Base-by-base conservation (phyloP, 495 filamentous ascomycete species). In the Tuber melanosporum region DNA sequence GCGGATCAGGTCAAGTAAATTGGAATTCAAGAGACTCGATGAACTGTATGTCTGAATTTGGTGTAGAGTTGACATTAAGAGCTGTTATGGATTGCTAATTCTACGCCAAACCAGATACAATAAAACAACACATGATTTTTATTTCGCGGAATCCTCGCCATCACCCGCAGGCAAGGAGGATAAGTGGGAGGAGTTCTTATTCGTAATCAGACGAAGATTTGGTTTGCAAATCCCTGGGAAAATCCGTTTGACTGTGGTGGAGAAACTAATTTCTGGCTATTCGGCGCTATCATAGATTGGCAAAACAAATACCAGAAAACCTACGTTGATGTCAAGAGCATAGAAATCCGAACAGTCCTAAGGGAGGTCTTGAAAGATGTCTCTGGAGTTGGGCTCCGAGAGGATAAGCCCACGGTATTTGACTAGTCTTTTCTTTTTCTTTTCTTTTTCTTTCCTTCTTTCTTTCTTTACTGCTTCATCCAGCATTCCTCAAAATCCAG, bases 281-380 rank as follows among this genome's bases (percentile, higher is more conserved):
- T 44, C 4, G 42, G 20, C 14, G 75, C 41, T 45, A 32, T 32
- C 32, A 32, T 32, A 82, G 81, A 83, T 46, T 83, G 79, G 78
- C 78, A 83, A 69, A 83, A 83, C 45, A 78, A 82, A 72, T 83
- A 79, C 49, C 81, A 81, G 46, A 83, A 81, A 72, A 83, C 81
- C 4, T 75, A 79, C 44, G 73, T 83, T 71, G 82, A 83, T 71
- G 80, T 83, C 57, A 83, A 83, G 75, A 83, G 82, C 52, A 46
- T 71, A 39, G 82, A 83, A 45, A 66, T 83, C 36, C 73, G 75
- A 19, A 72, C 72, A 19, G 71, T 83, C 22, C 57, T 83, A 39
- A 81, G 77, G 22, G 79, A 83, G 49, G 72, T 83, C 7, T 26
- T 83, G 73, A 83, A 81, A 44, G 73, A 78, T 26, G 72, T 83